These are phyloP conservation scores for fission yeast (Schizosaccharomyces pombe) DNA, from an alignment of 805 yeast genomes.

Conservation along the genomic window DNA sequence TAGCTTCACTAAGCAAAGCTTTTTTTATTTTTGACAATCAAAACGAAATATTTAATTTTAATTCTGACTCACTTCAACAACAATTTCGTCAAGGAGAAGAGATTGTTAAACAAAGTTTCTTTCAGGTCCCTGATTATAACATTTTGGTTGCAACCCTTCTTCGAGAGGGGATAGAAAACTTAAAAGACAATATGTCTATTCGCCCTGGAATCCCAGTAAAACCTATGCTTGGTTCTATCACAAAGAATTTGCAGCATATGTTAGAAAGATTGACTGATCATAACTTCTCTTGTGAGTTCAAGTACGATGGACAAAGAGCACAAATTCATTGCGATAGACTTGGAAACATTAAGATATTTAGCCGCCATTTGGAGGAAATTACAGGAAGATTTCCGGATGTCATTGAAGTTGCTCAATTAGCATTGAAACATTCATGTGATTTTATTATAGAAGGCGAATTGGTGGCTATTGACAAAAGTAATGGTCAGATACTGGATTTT, in stretches of 20 bases:
- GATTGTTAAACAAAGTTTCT: slow-evolving; percentile 9
- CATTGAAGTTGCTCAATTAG: slow-evolving; percentile 1
- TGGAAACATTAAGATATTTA: slow-evolving; percentile 9
- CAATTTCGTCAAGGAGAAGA: slow-evolving; percentile 8
- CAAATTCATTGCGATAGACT: slow-evolving; percentile 20
- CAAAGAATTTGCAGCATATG: slow-evolving; percentile 11
- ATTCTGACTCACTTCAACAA: neutral
- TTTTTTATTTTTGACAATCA: slow-evolving; percentile 5
- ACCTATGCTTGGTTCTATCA: slow-evolving; percentile 13
- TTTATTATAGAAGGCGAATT: slow-evolving; percentile 13
- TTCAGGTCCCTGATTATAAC: slow-evolving; percentile 11
- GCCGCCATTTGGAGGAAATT: slow-evolving; percentile 12
- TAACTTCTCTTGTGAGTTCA: slow-evolving; percentile 12
- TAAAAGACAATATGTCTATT: slow-evolving; percentile 8
- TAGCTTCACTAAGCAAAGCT: slow-evolving; percentile 12
- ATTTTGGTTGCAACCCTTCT: slow-evolving; percentile 8
- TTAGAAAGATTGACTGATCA: slow-evolving; percentile 6
- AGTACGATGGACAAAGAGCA: slow-evolving; percentile 13
- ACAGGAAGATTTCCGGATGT: slow-evolving; percentile 13
- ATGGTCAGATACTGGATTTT: slow-evolving; percentile 8
- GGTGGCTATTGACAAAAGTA: slow-evolving; percentile 10
- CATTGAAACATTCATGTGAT: slow-evolving; percentile 3
- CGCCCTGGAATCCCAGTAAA: slow-evolving; percentile 1
- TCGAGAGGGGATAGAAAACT: slow-evolving; percentile 4
- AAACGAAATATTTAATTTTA: neutral